Base-by-base conservation (phyloP, 192 early-diverging fungal genomes). In the Coemansia sp. region DNA sequence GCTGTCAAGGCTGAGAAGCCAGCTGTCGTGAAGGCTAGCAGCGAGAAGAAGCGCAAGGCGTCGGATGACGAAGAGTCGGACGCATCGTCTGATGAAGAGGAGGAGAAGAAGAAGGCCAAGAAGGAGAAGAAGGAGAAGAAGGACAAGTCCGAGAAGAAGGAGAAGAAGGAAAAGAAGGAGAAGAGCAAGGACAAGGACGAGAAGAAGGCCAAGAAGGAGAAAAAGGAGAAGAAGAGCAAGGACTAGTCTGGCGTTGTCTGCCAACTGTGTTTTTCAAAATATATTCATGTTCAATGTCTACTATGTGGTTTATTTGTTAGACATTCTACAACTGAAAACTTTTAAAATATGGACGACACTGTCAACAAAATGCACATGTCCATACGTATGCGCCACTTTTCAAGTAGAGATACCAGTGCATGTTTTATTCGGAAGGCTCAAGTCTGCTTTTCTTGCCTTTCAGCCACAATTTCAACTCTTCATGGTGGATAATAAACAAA, bases 31-130 rank as follows among this genome's bases (percentile, higher is more conserved):
- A 52, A 64, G 64, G 52, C 28, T 28, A 21, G 1, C 52, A 67
- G 58, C 50, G 73, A 83, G 61, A 79, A 79, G 69, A 81, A 83
- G 83, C 82, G 77, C 76, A 80, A 85, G 75, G 74, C 62, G 14
- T 59, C 69, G 58, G 72, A 64, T 23, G 76, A 64, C n/a, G 70
- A 71, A 18, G 70, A 64, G 57, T 64, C 62, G 45, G 69, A 66
- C 34, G 61, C 36, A 34, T 62, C 78, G n/a, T 64, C 70, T 61
- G 76, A 81, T 33, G 82, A 78, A 50, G 75, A 68, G 12, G 77
- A 83, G 11, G 72, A 61, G 62, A 82, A 73, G 42, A 66, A 79
- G 64, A 73, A 68, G 11, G 8, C 47, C 7, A 31, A 53, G 41
- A 76, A 73, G 39, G 63, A 59, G 70, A 72, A 81, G 50, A 70